These are phyloP conservation scores for Gossypium lobatum DNA, from an alignment of 441 rosid species.

Conservation along the genomic window DNA sequence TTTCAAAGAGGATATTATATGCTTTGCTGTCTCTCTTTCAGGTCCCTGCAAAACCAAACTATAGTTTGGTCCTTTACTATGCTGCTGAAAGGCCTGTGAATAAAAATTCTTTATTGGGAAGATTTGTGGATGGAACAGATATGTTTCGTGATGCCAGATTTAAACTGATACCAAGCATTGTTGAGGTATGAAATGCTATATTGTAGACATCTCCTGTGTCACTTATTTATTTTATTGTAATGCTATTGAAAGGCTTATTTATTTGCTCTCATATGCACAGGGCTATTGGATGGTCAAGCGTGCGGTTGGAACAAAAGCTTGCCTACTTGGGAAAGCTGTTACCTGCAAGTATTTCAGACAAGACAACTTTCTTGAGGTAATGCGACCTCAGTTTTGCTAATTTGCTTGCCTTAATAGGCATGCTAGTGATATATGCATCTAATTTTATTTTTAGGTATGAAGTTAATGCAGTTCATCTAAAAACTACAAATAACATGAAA, in stretches of 20 bases:
- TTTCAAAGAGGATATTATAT: conserved; percentile 8
- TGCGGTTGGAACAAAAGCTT: conserved; percentile 70
- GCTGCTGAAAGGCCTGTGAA: conserved; percentile 63
- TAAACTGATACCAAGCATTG: conserved; percentile 67
- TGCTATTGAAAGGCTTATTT: not conserved
- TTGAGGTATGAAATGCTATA: conserved; percentile 28
- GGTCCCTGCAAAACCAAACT: conserved; percentile 77
- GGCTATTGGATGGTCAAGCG: conserved; percentile 93
- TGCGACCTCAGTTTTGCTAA: not conserved
- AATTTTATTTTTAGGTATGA: not conserved
- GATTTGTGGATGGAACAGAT: conserved; percentile 66
- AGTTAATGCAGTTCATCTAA: not conserved
- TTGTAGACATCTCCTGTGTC: not conserved
- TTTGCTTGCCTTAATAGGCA: not conserved
- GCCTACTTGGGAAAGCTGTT: conserved; percentile 77
- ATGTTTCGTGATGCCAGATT: conserved; percentile 65
- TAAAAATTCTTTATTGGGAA: conserved; percentile 55
- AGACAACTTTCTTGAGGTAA: conserved; percentile 92
- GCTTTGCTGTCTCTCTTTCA: conserved; percentile 25
- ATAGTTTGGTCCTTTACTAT: conserved; percentile 67
- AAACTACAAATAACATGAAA: not conserved
- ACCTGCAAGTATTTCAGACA: conserved; percentile 90
- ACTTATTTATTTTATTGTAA: conserved; percentile 1
- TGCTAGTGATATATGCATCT: not conserved
- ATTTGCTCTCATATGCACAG: conserved; percentile 21